These are phyloP conservation scores for Moringa oleifera DNA, from an alignment of 345 rosid genomes.

Conservation along the genomic window DNA sequence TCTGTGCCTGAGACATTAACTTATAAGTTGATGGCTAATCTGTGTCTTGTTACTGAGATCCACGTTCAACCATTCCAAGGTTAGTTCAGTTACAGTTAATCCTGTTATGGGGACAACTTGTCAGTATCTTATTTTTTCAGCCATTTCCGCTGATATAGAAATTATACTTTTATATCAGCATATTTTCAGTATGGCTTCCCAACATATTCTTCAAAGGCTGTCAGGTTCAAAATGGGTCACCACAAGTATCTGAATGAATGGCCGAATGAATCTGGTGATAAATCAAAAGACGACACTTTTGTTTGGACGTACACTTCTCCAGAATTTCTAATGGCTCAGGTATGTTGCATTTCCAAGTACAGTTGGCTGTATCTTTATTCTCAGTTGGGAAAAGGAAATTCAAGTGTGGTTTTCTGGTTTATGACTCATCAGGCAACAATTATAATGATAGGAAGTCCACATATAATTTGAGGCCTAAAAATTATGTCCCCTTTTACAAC, in stretches of 20 bases:
- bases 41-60: slow-evolving; percentile 34
- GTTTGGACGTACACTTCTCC: slow-evolving; percentile 38
- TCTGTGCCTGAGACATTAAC: slow-evolving; percentile 26
- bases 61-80: slow-evolving; percentile 40
- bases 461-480: too few relatives aligned
- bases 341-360: slow-evolving; percentile 4
- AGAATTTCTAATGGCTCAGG: slow-evolving; percentile 38
- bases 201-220: slow-evolving; percentile 32
- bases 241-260: slow-evolving; percentile 12
- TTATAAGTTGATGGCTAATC: slow-evolving; percentile 28
- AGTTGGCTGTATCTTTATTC: not conserved
- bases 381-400: not conserved
- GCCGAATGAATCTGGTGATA: not conserved
- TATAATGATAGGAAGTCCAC: too few relatives aligned
- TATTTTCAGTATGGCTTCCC: slow-evolving; percentile 38
- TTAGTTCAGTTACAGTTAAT: not conserved
- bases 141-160: slow-evolving; percentile 10
- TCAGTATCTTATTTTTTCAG: not conserved
- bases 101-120: not conserved
- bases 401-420: too few relatives aligned
- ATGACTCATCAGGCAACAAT: too few relatives aligned
- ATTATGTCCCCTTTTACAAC: not conserved
- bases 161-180: slow-evolving; percentile 20
- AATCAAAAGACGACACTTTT: slow-evolving; percentile 18
- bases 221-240: slow-evolving; percentile 33